These are phyloP conservation scores for Penicillium arizonense DNA, from an alignment of 495 filamentous ascomycete species.

Conservation along the genomic window DNA sequence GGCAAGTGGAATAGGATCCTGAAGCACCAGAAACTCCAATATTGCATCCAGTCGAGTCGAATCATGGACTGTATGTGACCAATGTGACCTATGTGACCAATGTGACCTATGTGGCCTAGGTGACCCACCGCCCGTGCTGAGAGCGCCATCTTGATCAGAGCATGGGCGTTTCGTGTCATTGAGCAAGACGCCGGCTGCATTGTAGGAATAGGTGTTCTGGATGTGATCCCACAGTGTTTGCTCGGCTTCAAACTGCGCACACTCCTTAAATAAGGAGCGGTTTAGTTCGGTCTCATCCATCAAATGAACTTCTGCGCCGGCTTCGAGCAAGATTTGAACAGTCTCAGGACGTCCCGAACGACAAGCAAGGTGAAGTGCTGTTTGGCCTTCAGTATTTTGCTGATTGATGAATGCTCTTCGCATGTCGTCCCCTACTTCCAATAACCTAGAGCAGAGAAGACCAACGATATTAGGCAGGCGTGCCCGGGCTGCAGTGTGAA, in stretches of 20 bases:
- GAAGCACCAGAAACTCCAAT: constrained; percentile 1
- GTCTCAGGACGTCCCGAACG: constrained; percentile 17
- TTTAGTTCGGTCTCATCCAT: not conserved
- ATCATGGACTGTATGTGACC: too few relatives aligned
- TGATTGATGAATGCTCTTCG: constrained; percentile 11
- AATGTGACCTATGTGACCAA: too few relatives aligned
- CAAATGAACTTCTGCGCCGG: constrained; percentile 11
- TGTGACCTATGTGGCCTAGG: too few relatives aligned
- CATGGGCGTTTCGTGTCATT: too few relatives aligned
- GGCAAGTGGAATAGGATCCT: not conserved
- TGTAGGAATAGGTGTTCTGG: too few relatives aligned
- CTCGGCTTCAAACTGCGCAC: constrained; percentile 5
- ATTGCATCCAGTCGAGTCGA: constrained; percentile 8
- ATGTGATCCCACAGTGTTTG: not conserved
- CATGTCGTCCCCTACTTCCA: not conserved
- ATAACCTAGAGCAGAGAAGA: constrained; percentile 7
- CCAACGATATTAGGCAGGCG: constrained; percentile 13
- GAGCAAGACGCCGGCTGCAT: too few relatives aligned
- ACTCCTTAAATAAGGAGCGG: constrained; percentile 3
- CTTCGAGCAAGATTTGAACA: constrained; percentile 11
- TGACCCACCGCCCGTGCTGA: too few relatives aligned
- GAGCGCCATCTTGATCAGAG: too few relatives aligned
- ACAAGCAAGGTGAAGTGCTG: constrained; percentile 22
- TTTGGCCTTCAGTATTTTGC: constrained; percentile 6
- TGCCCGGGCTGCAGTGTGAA: constrained; percentile 19